Base-by-base conservation (phyloP, 345 rosid species). In the Kernera saxatilis region DNA sequence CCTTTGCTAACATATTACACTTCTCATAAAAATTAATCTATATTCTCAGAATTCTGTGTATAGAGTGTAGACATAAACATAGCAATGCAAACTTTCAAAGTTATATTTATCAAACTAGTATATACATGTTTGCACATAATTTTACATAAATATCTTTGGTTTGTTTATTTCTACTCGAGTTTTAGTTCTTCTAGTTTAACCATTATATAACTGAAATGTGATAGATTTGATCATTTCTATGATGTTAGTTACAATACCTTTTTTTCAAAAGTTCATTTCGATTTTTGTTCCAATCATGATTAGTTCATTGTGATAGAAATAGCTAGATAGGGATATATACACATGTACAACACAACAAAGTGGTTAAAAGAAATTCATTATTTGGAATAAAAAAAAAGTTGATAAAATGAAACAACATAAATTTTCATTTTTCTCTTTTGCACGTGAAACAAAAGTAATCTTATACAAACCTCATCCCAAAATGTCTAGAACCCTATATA, bases 391-490 rank as follows among this genome's bases (percentile, higher is more conserved):
- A 21, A 22, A 11, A 29, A 44, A 21, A 1, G n/a, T n/a, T 5
- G 18, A 29, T 12, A 1, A 37, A 57, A 39, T 62, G 62, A 58
- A 59, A 58, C 25, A 48, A 51, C n/a, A 51, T 56, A 29, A 65
- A 2, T 23, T 21, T 19, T 58, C 14, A 22, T 15, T 29, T n/a
- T 3, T 5, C 19, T 57, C 49, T 30, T 58, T 50, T 26, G 63
- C 56, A 50, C 49, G 74, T 68, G 74, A 60, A 68, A 60, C 64
- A 43, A 75, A 51, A 68, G 64, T 26, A 75, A 68, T 17, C 56
- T 23, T 41, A 60, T 26, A 67, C 78, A 60, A 52, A 68, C 63
- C 9, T 67, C 78, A 68, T 68, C 69, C 27, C 74, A 75, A 60
- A 52, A 60, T 39, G 49, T 45, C 73, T 75, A 75, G 73, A 75